phyloP scores from a whole-genome alignment of 2,329 filamentous ascomycete species.

The Aspergillus neoniger region DNA sequence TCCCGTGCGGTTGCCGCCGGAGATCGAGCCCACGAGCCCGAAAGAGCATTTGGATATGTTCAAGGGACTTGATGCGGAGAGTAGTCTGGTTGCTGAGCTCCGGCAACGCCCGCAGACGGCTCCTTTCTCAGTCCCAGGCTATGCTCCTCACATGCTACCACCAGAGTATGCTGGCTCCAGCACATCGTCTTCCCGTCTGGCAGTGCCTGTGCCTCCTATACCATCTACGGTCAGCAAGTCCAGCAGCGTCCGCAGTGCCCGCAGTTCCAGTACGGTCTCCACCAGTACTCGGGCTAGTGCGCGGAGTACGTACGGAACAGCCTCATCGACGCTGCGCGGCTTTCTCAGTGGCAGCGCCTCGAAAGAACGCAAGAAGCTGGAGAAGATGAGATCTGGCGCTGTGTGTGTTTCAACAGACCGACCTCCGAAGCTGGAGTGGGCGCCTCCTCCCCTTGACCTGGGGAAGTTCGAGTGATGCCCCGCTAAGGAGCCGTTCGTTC shows the following conservation, averaged over 20 bases:
- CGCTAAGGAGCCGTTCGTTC: background rate
- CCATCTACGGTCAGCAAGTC: constrained; percentile 30
- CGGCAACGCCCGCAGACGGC: constrained; percentile 30
- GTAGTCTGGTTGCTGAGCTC: constrained; percentile 21
- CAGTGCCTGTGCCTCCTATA: constrained; percentile 36
- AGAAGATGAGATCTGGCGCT: constrained; percentile 28
- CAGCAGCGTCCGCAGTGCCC: constrained; percentile 39
- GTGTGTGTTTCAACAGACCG: constrained; percentile 35
- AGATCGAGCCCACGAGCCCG: constrained; percentile 3
- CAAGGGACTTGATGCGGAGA: constrained; percentile 21
- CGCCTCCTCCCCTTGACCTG: constrained; percentile 40
- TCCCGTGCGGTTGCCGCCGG: constrained; percentile 16
- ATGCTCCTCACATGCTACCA: constrained; percentile 21
- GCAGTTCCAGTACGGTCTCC: constrained; percentile 40
- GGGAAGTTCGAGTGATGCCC: constrained; percentile 28
- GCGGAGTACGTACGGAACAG: constrained; percentile 37
- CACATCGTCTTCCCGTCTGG: constrained; percentile 27
- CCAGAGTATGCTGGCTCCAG: constrained; percentile 27
- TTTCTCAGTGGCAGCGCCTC: constrained; percentile 35
- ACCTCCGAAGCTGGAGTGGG: constrained; percentile 41
- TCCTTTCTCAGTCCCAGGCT: constrained; percentile 21
- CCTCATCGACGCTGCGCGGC: constrained; percentile 40
- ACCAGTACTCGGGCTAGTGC: constrained; percentile 38
- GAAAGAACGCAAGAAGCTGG: constrained; percentile 32
- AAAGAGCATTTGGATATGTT: constrained; percentile 24